Percentiles rank a stretch among this genome's conserved stretches.
These are phyloP conservation scores for Abrus precatorius DNA, from an alignment of 306 rosid species.

Conservation along the genomic window DNA sequence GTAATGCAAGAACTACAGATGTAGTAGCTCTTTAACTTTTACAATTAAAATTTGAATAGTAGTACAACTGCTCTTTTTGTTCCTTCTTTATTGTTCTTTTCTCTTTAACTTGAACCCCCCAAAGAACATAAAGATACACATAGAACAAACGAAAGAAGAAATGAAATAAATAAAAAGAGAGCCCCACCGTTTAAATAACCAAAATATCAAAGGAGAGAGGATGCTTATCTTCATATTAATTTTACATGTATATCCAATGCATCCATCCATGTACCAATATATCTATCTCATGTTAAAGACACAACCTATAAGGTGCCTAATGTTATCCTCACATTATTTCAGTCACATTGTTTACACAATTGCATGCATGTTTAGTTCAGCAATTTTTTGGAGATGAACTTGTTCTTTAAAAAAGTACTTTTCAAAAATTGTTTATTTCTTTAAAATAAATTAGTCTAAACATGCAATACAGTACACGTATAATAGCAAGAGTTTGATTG, in stretches of 20 bases:
- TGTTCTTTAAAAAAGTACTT: not conserved
- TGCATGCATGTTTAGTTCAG: not conserved
- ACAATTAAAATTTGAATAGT: constrained; percentile 38
- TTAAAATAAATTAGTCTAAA: not conserved
- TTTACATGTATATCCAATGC: constrained; percentile 31
- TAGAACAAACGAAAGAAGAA: constrained; percentile 40
- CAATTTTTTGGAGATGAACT: not conserved
- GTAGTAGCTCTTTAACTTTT: constrained; percentile 46
- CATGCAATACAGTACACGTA: not conserved
- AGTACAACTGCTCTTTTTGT: constrained; percentile 52
- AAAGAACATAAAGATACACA: constrained; percentile 51
- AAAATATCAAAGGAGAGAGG: constrained; percentile 10
- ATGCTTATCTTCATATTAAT: constrained; percentile 41
- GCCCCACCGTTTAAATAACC: constrained; percentile 38
- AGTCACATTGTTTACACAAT: constrained; percentile 37
- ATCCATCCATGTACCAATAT: constrained; percentile 33
- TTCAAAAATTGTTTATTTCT: not conserved
- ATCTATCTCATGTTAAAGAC: constrained; percentile 32
- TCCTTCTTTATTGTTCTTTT: constrained; percentile 60
- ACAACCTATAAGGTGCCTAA: constrained; percentile 19
- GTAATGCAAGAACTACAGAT: constrained; percentile 49
- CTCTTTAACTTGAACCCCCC: constrained; percentile 54
- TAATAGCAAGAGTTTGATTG: not conserved
- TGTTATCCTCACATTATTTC: constrained; percentile 31
- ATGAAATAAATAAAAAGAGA: constrained; percentile 15